Conservation (phyloP, 1,284 basidiomycete species). For the Cryptococcus sp. region DNA sequence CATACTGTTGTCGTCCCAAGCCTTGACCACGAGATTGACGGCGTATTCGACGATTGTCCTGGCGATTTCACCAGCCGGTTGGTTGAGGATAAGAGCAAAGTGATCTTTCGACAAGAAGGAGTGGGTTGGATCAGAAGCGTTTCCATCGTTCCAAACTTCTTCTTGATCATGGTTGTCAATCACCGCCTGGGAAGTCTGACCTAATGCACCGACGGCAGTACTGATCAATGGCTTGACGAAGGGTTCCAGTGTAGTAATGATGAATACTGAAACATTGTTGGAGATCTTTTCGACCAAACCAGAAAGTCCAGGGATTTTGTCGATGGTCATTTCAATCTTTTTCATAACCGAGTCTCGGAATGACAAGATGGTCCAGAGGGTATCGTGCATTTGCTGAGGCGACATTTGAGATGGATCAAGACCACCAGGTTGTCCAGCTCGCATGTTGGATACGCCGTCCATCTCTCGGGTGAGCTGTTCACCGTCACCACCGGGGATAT, state of each 20-base stretch:
- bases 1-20: conserved; percentile 71
- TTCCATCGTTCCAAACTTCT: conserved; percentile 70
- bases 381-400: conserved; percentile 76
- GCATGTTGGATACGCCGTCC: conserved; percentile 66
- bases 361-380: conserved; percentile 78
- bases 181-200: conserved; percentile 64
- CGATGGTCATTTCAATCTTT: conserved; percentile 79
- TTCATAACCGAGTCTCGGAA: conserved; percentile 83
- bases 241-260: conserved; percentile 69
- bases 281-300: conserved; percentile 75
- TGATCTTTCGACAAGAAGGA: conserved; percentile 48
- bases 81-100: conserved; percentile 44
- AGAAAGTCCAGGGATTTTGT: conserved; percentile 57
- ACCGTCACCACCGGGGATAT: conserved; percentile 59
- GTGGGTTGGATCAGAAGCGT: conserved; percentile 78
- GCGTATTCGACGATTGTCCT: conserved; percentile 58
- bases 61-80: conserved; percentile 71
- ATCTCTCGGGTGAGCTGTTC: conserved; percentile 63
- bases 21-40: conserved; percentile 61
- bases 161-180: conserved; percentile 77
- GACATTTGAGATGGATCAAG: conserved; percentile 73
- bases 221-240: conserved; percentile 71
- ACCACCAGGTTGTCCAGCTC: conserved; percentile 55
- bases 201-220: conserved; percentile 63
- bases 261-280: conserved; percentile 75